Conservation (phyloP, 169 alveolate genomes). For the Amoebophrya sp. region DNA sequence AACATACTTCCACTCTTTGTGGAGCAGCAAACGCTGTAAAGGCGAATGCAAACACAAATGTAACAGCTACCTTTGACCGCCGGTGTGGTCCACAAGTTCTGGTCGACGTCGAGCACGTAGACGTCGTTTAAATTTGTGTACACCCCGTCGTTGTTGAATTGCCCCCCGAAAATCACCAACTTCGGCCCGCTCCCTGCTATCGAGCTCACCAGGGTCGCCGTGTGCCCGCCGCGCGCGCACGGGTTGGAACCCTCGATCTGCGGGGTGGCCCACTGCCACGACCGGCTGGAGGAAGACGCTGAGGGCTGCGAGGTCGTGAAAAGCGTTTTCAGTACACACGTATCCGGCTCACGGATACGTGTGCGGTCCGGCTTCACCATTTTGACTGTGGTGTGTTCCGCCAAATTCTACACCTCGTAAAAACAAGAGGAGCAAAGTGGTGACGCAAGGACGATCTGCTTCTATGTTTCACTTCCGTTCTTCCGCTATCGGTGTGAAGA, state of each 20-base stretch:
- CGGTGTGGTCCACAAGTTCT: constrained; percentile 62
- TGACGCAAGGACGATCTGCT: too few species aligned
- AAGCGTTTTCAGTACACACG: not conserved
- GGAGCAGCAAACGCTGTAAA: too few species aligned
- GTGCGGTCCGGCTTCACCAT: not conserved
- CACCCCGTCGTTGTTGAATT: constrained; percentile 52
- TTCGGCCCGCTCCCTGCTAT: constrained; percentile 60
- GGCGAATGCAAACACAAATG: too few species aligned
- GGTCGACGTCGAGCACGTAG: constrained; percentile 70
- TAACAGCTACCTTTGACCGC: not conserved
- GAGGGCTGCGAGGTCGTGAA: not conserved
- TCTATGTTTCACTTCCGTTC: too few species aligned
- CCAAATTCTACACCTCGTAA: too few species aligned
- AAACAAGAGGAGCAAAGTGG: too few species aligned
- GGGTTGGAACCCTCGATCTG: constrained; percentile 51
- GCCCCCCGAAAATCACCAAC: constrained; percentile 80
- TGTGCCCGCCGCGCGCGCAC: constrained; percentile 82
- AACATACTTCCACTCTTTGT: too few species aligned
- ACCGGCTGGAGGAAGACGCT: too few species aligned
- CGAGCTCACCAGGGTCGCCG: constrained; percentile 69
- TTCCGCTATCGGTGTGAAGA: too few species aligned
- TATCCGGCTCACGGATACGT: not conserved
- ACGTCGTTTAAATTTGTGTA: constrained; percentile 69
- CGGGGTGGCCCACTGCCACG: constrained; percentile 7
- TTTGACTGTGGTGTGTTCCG: too few species aligned